Conservation (phyloP, 257 asterid species). For the Cordia subcordata region DNA sequence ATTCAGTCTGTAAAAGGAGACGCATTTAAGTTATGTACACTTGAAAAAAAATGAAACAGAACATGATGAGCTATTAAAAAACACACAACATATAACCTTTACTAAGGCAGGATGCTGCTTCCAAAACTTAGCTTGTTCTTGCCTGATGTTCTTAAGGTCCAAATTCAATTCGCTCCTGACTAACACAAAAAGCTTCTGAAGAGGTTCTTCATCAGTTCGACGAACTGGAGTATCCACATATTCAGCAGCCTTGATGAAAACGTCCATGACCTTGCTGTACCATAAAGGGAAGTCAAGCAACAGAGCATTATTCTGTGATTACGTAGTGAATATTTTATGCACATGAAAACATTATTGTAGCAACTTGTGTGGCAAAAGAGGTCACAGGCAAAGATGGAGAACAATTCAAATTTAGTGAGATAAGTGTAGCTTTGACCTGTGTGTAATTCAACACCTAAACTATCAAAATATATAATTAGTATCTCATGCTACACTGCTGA, state of each 20-base stretch:
- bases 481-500: no score
- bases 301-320: background rate
- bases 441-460: no score
- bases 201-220: slow-evolving; percentile 93
- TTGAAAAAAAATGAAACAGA: slow-evolving; percentile 8
- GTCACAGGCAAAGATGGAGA: no score
- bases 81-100: slow-evolving; percentile 46
- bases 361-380: no score
- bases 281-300: slow-evolving; percentile 20
- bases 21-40: slow-evolving; percentile 9
- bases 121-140: slow-evolving; percentile 96
- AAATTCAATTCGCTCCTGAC: slow-evolving; percentile 97
- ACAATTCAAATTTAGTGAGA: no score
- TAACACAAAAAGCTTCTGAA: slow-evolving; percentile 82
- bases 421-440: no score
- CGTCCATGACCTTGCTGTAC: slow-evolving; percentile 96
- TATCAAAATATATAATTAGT: no score
- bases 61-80: slow-evolving; percentile 20
- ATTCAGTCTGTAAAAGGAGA: slow-evolving; percentile 63
- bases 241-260: slow-evolving; percentile 91
- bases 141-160: slow-evolving; percentile 84
- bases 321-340: no score
- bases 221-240: slow-evolving; percentile 97
- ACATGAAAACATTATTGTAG: background rate
- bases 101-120: slow-evolving; percentile 98